Evolutionary conservation across 768 basidiomycete genomes (phyloP), one percentile per base, ranked within the genome.

Genomic region (Calocybe gangraenosa): DNA sequence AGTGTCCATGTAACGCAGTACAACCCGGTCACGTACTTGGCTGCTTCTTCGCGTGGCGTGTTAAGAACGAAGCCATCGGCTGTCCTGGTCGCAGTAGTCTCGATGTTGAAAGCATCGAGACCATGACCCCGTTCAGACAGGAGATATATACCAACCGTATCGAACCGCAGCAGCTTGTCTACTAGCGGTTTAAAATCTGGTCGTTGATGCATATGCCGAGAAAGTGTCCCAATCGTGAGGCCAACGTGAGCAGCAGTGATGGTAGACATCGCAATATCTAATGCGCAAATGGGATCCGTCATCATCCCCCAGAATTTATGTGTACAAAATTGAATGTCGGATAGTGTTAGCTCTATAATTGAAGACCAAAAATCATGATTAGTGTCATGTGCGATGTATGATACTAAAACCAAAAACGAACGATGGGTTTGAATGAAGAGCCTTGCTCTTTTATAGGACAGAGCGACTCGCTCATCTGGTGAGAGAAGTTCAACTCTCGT

Each of bases 51-150:
- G 23, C 71, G 59, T 21, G 77, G 77, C 1, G 78, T 76, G 48
- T 79, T 60, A 32, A 80, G 67, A 35, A 75, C 64, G 47, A 73
- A 79, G 3, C 77, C 78, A 42, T 69, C 60, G 3, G 60, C 38
- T 2, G 69, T 72, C 45, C 64, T 66, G 0, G 71, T 76, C 11
- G 76, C 79, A 7, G 76, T 81, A 3, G 79, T 81, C 57, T 80
- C 77, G 7, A 79, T 68, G 52, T 80, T 77, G 49, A 74, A 70
- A 0, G 76, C 70, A 40, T 79, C 78, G 17, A 79, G 58, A 7
- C 77, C 79, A 47, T 81, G 79, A 1, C 75, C 77, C 5, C 73
- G 68, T 60, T 78, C 78, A 0, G 73, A 69, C 35, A 78, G 60
- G 31, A 76, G 66, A 49, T 70, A 78, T 37, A 75, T 62, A 2